phyloP scores from a whole-genome alignment of 805 yeast species.

The Candida loeiensis region DNA sequence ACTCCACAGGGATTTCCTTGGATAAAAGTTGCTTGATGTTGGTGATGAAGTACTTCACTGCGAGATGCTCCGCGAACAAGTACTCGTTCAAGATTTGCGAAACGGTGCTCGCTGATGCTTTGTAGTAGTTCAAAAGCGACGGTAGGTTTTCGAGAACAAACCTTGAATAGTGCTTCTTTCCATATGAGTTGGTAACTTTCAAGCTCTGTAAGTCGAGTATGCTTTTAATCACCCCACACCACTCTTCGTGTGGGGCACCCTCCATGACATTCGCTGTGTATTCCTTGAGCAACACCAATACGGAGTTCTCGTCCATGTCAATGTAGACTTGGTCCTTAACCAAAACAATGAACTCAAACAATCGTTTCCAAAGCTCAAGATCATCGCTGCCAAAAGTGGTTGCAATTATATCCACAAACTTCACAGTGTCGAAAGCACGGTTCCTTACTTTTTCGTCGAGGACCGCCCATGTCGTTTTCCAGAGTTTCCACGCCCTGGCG shows the following conservation, averaged over 20 bases:
- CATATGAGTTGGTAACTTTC: conserved; percentile 19
- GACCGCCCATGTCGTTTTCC: too few relatives aligned
- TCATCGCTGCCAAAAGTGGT: conserved; percentile 9
- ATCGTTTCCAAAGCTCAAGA: conserved; percentile 14
- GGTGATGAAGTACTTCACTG: conserved; percentile 17
- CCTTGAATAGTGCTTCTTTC: conserved; percentile 27
- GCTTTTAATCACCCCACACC: conserved; percentile 24
- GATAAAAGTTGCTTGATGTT: conserved; percentile 28
- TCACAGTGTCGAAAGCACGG: conserved; percentile 36
- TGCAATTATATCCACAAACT: conserved; percentile 16
- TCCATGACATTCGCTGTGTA: conserved; percentile 6
- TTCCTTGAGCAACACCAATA: conserved; percentile 23
- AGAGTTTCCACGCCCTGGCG: conserved; percentile 48
- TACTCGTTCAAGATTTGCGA: conserved; percentile 8
- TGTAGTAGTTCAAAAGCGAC: conserved; percentile 3
- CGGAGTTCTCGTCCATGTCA: conserved; percentile 29
- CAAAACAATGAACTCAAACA: conserved; percentile 18
- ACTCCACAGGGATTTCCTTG: conserved; percentile 9
- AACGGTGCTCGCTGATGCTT: not conserved
- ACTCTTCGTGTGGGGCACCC: conserved; percentile 10
- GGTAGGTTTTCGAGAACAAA: conserved; percentile 20
- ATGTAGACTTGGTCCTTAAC: conserved; percentile 25
- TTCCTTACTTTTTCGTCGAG: conserved; percentile 31
- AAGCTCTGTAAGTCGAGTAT: conserved; percentile 24
- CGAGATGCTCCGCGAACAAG: conserved; percentile 15